These are phyloP conservation scores for Cymbopogon flexuosus DNA, from an alignment of 202 grass and related monocot species.

Conservation along the genomic window DNA sequence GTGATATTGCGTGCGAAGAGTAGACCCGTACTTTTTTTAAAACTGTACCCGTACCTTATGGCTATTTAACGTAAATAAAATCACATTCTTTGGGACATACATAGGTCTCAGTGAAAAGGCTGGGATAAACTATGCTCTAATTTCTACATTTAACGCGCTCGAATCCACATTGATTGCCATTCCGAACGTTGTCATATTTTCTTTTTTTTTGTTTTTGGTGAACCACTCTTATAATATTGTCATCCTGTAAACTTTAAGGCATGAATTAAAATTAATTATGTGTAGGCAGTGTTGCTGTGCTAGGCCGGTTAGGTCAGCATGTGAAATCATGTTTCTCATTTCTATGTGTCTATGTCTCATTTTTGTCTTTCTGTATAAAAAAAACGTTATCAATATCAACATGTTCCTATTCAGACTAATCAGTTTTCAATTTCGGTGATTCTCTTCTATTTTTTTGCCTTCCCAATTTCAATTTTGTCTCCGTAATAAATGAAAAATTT, in stretches of 20 bases:
- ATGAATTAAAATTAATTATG: background rate
- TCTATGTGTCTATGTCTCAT: background rate
- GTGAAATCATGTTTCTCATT: background rate
- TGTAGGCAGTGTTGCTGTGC: background rate
- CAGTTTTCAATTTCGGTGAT: background rate
- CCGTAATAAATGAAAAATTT: background rate
- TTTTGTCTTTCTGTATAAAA: background rate
- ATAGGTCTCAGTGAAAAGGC: background rate
- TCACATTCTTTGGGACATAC: background rate
- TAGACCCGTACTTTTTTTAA: background rate
- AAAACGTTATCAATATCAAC: background rate
- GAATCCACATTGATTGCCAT: background rate
- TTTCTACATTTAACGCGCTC: background rate
- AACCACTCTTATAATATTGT: background rate
- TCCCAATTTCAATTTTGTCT: background rate
- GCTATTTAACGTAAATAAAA: background rate
- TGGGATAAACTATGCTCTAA: background rate
- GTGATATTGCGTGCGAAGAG: background rate
- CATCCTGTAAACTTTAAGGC: background rate
- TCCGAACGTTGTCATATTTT: background rate
- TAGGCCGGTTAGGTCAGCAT: background rate
- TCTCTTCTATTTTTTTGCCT: background rate
- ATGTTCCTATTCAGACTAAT: background rate
- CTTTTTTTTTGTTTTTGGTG: background rate
- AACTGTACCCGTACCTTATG: background rate